Percentiles rank a stretch among this genome's conserved stretches.
phyloP scores from a whole-genome alignment of 495 filamentous ascomycete species.

The Aspergillus sparsus region DNA sequence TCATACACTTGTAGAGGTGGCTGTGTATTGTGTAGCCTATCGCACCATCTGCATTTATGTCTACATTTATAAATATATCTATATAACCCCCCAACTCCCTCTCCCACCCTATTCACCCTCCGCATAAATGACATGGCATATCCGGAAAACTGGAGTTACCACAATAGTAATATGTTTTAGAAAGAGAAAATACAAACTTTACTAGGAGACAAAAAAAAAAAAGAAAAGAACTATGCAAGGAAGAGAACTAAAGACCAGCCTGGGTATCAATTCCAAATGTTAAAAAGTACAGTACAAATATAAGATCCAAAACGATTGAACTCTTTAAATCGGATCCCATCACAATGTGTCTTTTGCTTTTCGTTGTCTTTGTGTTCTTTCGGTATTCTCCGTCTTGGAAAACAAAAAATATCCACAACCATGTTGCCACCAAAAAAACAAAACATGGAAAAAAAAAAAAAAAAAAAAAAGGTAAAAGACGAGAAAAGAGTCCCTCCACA shows the following conservation, averaged over 20 bases:
- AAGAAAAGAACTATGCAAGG: neutral
- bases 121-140: too few species aligned
- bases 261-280: constrained; percentile 28
- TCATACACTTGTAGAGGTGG: too few species aligned
- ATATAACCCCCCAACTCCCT: too few species aligned
- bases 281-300: constrained; percentile 23
- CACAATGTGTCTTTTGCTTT: neutral
- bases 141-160: too few species aligned
- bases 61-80: too few species aligned
- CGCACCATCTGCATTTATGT: too few species aligned
- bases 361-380: neutral
- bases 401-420: neutral
- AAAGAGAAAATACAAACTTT: neutral
- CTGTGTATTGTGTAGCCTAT: too few species aligned
- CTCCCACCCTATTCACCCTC: too few species aligned
- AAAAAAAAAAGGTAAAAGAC: neutral
- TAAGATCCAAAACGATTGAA: neutral
- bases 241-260: constrained; percentile 13
- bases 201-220: neutral
- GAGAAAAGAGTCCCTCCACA: constrained; percentile 1
- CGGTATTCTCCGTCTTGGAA: neutral
- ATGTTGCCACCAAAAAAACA: neutral
- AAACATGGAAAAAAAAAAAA: constrained; percentile 5
- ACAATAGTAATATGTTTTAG: too few species aligned
- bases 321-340: neutral